phyloP scores from a whole-genome alignment of 345 rosid genomes.

The Linum tenue region DNA sequence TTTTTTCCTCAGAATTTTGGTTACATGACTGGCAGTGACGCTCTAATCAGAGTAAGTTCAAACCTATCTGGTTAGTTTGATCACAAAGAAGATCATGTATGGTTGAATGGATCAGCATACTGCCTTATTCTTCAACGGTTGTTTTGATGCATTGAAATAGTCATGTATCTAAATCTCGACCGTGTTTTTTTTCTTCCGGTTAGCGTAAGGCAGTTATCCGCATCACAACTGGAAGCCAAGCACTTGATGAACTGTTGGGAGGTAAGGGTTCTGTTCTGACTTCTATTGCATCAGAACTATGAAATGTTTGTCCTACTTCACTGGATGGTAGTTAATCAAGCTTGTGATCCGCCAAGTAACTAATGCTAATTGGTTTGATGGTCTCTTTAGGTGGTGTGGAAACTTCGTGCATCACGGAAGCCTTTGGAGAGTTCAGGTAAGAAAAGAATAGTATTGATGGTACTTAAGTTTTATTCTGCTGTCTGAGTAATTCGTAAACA shows the following conservation, averaged over 20 bases:
- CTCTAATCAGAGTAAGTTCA: constrained; percentile 62
- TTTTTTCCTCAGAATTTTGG: constrained; percentile 54
- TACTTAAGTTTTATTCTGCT: not conserved
- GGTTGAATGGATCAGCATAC: not conserved
- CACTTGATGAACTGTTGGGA: constrained; percentile 86
- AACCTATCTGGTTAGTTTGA: not conserved
- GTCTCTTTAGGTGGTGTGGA: constrained; percentile 61
- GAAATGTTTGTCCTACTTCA: not conserved
- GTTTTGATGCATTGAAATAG: not conserved
- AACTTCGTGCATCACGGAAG: constrained; percentile 72
- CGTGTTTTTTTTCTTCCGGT: not conserved
- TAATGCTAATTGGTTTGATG: not conserved
- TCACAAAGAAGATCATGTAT: not conserved
- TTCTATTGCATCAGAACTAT: not conserved
- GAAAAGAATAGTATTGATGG: constrained; percentile 14
- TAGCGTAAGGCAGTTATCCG: constrained; percentile 63
- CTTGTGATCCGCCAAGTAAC: not conserved
- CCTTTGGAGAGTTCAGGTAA: constrained; percentile 90
- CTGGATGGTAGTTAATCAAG: not conserved
- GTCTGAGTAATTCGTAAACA: too few relatives aligned
- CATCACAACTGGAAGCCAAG: constrained; percentile 92
- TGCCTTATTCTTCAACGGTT: not conserved
- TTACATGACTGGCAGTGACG: constrained; percentile 85
- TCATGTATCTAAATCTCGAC: not conserved
- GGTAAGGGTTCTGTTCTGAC: constrained; percentile 26